These are phyloP conservation scores for Thelonectria olida DNA, from an alignment of 2,329 filamentous ascomycete genomes.

Conservation along the genomic window DNA sequence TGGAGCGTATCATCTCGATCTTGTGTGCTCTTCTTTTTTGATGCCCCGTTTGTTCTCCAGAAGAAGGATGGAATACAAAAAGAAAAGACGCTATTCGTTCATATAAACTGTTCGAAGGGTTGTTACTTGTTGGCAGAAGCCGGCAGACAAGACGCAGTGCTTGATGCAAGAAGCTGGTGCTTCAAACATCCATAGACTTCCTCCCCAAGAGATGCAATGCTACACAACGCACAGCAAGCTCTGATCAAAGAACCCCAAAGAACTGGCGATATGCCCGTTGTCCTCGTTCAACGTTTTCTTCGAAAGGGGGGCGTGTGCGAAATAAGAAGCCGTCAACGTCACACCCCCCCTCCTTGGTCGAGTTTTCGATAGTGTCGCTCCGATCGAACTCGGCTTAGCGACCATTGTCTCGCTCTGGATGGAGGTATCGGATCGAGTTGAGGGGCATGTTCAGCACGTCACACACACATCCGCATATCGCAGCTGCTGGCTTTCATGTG, in stretches of 20 bases:
- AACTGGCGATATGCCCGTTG: background rate
- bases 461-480: background rate
- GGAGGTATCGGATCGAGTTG: background rate
- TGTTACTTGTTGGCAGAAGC: background rate
- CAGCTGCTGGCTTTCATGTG: too few relatives aligned
- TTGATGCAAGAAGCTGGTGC: conserved; percentile 18
- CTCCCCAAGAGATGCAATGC: conserved; percentile 3
- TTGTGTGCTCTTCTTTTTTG: background rate
- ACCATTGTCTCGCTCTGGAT: background rate
- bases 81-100: background rate
- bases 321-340: background rate
- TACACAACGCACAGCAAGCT: conserved; percentile 3
- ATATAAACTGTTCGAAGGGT: too few relatives aligned
- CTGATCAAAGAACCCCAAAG: background rate
- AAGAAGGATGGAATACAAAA: background rate
- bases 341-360: background rate
- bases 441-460: background rate
- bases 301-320: background rate
- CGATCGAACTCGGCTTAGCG: background rate
- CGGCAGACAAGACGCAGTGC: conserved; percentile 10
- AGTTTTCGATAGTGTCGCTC: background rate
- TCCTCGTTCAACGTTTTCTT: too few relatives aligned
- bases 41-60: background rate
- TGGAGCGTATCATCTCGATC: conserved; percentile 15
- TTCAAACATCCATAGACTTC: background rate